phyloP scores from a whole-genome alignment of 257 asterid species.

The Mitragyna speciosa region DNA sequence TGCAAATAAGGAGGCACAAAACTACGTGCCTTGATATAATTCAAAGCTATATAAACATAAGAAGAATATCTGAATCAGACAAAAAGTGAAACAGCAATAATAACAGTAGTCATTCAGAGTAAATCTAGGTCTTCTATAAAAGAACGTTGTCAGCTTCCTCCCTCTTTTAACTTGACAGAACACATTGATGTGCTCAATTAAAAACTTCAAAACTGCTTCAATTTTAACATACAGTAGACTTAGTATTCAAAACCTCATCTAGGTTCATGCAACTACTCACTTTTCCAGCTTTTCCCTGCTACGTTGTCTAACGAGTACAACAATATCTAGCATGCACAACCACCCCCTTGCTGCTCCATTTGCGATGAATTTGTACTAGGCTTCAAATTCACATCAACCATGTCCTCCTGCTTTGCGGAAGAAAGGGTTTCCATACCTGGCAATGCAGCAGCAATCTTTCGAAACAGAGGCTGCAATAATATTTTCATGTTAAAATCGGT shows the following conservation, averaged over 20 bases:
- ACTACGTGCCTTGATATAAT: background rate
- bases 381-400: constrained; percentile 86
- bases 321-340: constrained; percentile 63
- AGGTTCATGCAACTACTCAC: background rate
- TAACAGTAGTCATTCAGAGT: background rate
- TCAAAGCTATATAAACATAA: background rate
- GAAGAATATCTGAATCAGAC: background rate
- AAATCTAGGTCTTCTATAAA: background rate
- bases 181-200: background rate
- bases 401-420: constrained; percentile 73
- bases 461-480: constrained; percentile 66
- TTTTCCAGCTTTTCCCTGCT: background rate
- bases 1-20: background rate
- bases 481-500: background rate
- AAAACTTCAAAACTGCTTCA: background rate
- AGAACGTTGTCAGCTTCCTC: background rate
- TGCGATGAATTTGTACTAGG: constrained; percentile 57
- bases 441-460: constrained; percentile 83
- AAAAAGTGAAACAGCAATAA: background rate
- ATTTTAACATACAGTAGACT: background rate
- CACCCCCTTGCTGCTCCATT: constrained; percentile 84
- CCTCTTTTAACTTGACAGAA: background rate
- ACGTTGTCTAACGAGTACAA: constrained; percentile 8
- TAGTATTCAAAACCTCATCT: background rate
- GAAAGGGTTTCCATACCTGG: constrained; percentile 88